These are phyloP conservation scores for Dactylellina haptotyla DNA, from an alignment of 2,329 filamentous ascomycete species.

Conservation along the genomic window DNA sequence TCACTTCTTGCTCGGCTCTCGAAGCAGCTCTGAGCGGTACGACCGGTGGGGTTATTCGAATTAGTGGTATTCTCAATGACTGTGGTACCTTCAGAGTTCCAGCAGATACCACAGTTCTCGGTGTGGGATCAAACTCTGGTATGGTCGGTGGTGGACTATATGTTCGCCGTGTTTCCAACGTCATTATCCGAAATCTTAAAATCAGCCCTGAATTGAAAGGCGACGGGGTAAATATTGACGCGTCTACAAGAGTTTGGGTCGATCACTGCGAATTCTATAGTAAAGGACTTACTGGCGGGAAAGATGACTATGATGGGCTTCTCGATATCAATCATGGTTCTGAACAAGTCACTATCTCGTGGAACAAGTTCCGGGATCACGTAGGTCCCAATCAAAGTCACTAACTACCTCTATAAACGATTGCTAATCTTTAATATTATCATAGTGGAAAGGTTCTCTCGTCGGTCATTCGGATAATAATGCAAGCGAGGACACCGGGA, in stretches of 20 bases:
- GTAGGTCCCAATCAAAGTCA: too few relatives aligned
- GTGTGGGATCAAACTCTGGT: conserved; percentile 63
- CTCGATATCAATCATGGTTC: conserved; percentile 64
- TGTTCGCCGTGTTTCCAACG: conserved; percentile 66
- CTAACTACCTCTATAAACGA: too few relatives aligned
- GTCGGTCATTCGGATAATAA: conserved; percentile 72
- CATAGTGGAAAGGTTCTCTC: conserved; percentile 70
- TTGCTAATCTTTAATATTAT: background rate
- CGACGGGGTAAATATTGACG: conserved; percentile 67
- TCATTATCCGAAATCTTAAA: conserved; percentile 69
- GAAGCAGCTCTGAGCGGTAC: conserved; percentile 61
- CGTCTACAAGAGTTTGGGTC: conserved; percentile 65
- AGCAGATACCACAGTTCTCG: conserved; percentile 67
- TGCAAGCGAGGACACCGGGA: conserved; percentile 69
- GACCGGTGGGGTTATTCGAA: conserved; percentile 63
- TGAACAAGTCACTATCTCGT: conserved; percentile 66
- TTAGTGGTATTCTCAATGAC: conserved; percentile 64
- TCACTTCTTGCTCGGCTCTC: conserved; percentile 63
- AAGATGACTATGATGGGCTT: conserved; percentile 64
- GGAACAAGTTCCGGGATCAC: conserved; percentile 43
- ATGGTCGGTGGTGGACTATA: conserved; percentile 65
- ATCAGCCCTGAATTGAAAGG: conserved; percentile 66
- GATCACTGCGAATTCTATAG: conserved; percentile 64
- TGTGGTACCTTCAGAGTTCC: conserved; percentile 63
- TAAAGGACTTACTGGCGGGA: conserved; percentile 60